phyloP scores from a whole-genome alignment of 345 rosid species.

The Aquilaria malaccensis region DNA sequence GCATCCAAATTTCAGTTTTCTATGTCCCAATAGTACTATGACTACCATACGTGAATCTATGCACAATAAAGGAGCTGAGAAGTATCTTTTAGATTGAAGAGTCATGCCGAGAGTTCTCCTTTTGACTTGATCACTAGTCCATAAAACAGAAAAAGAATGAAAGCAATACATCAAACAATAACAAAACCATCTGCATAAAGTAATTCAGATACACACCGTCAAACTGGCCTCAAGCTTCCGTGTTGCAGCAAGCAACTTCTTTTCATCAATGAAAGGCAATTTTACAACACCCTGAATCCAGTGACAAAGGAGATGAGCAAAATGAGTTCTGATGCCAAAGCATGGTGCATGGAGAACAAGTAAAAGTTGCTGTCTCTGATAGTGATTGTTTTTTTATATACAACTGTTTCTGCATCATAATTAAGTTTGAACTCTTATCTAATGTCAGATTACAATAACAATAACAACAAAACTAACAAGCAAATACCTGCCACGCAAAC shows the following conservation, averaged over 20 bases:
- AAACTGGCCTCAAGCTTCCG: conserved; percentile 71
- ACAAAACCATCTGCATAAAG: no score
- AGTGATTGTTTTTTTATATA: no score
- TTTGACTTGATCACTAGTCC: background rate
- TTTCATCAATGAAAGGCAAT: conserved; percentile 92
- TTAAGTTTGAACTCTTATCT: no score
- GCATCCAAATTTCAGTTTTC: no score
- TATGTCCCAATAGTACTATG: background rate
- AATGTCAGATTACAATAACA: no score
- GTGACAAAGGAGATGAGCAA: conserved; percentile 7
- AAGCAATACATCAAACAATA: no score
- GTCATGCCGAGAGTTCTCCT: no score
- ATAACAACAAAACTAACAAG: conserved; percentile 10
- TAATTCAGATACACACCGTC: conserved; percentile 45
- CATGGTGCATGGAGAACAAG: no score
- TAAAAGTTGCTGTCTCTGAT: no score
- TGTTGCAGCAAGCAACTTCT: conserved; percentile 65
- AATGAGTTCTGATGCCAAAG: background rate
- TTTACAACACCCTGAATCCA: conserved; percentile 78
- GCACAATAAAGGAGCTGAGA: no score
- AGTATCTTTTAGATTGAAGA: no score
- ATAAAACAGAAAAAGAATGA: background rate
- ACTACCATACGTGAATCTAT: background rate
- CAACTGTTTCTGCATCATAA: background rate
- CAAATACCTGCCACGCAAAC: conserved; percentile 89